These are phyloP conservation scores for Trifolium pratense DNA, from an alignment of 306 rosid species.

Conservation along the genomic window DNA sequence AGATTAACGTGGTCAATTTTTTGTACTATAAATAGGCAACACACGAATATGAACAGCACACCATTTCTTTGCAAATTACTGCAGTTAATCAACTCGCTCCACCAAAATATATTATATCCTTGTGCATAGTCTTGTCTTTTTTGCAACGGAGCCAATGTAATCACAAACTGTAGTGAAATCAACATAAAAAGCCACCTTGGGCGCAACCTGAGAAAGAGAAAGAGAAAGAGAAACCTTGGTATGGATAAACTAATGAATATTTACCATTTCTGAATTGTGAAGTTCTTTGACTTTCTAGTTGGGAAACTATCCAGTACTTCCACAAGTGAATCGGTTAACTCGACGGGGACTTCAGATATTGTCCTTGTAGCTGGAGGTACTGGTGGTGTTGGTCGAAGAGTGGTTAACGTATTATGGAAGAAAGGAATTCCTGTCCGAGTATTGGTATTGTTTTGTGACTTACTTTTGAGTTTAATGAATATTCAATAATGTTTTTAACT, in stretches of 20 bases:
- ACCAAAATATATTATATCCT: too few relatives aligned
- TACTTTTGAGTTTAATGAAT: slow-evolving; percentile 1
- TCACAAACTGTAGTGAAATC: too few relatives aligned
- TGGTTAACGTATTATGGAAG: slow-evolving; percentile 70
- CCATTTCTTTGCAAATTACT: too few relatives aligned
- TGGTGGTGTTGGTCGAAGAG: slow-evolving; percentile 97
- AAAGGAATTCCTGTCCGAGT: slow-evolving; percentile 82
- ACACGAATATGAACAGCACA: too few relatives aligned
- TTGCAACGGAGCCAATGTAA: too few relatives aligned
- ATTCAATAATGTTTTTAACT: background rate
- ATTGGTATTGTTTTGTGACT: slow-evolving; percentile 62
- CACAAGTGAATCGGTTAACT: slow-evolving; percentile 53
- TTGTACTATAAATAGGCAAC: too few relatives aligned
- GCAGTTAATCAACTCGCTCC: too few relatives aligned
- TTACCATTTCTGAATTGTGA: slow-evolving; percentile 57
- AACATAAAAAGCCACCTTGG: too few relatives aligned
- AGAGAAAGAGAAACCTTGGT: too few relatives aligned
- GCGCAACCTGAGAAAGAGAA: too few relatives aligned
- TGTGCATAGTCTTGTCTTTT: too few relatives aligned
- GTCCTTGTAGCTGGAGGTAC: slow-evolving; percentile 95
- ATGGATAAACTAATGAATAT: slow-evolving; percentile 53
- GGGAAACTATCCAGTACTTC: slow-evolving; percentile 70
- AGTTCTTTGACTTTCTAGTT: slow-evolving; percentile 82
- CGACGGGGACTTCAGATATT: slow-evolving; percentile 75
- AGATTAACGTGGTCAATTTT: too few relatives aligned